Conservation (phyloP, 306 rosid genomes). For the Dryas octopetala region DNA sequence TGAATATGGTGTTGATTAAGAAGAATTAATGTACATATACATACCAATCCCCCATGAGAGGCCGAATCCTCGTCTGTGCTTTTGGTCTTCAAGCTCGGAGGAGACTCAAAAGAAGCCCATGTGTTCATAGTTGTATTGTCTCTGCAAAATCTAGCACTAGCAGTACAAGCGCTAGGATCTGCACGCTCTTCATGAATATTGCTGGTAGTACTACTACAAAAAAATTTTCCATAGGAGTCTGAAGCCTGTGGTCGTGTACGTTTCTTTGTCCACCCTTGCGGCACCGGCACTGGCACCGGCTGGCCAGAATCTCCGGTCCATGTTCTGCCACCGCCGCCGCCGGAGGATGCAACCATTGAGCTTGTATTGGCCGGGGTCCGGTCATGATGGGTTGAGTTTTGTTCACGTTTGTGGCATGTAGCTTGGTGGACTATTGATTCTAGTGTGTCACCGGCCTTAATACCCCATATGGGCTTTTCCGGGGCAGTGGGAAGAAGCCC, state of each 20-base stretch:
- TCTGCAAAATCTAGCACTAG: slow-evolving; percentile 34
- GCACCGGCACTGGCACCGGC: neutral
- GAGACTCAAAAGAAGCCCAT: slow-evolving; percentile 56
- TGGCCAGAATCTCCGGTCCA: slow-evolving; percentile 22
- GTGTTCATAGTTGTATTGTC: slow-evolving; percentile 47
- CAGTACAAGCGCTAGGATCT: slow-evolving; percentile 39
- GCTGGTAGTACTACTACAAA: slow-evolving; percentile 10
- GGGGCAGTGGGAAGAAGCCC: slow-evolving; percentile 36
- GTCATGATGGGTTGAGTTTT: slow-evolving; percentile 16
- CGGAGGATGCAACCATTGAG: slow-evolving; percentile 30
- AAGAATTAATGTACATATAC: too few species aligned
- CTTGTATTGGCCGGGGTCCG: slow-evolving; percentile 15
- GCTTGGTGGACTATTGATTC: slow-evolving; percentile 70
- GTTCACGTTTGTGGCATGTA: slow-evolving; percentile 30
- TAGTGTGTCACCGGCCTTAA: slow-evolving; percentile 49
- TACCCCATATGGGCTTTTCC: slow-evolving; percentile 47
- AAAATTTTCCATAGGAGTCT: slow-evolving; percentile 19
- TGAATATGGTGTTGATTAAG: neutral
- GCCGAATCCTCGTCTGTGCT: slow-evolving; percentile 48
- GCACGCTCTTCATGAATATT: slow-evolving; percentile 32
- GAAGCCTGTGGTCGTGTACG: slow-evolving; percentile 37
- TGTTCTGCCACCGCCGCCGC: slow-evolving; percentile 4
- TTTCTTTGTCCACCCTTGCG: slow-evolving; percentile 24
- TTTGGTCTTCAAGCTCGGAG: slow-evolving; percentile 41
- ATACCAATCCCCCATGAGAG: slow-evolving; percentile 43